Percentiles rank a stretch among this genome's conserved stretches.
These are phyloP conservation scores for Globisporangium cylindrosporum DNA, from an alignment of 352 stramenopile species.

Conservation along the genomic window DNA sequence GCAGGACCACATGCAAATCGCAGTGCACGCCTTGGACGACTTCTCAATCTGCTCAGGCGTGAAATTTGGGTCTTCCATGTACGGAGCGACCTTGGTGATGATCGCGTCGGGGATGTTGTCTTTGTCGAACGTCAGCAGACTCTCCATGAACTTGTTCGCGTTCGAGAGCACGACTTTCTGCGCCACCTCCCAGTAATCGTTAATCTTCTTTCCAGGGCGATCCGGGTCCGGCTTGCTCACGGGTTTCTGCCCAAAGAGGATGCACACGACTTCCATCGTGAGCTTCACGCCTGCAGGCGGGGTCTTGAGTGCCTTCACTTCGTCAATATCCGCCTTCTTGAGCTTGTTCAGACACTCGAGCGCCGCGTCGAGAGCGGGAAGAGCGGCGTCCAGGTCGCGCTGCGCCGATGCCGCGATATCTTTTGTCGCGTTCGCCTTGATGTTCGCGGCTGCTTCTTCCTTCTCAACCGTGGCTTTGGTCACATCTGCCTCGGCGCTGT, in stretches of 20 bases:
- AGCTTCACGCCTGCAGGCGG: slow-evolving; percentile 89
- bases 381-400: slow-evolving; percentile 81
- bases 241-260: slow-evolving; percentile 90
- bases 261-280: slow-evolving; percentile 91
- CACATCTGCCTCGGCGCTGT: slow-evolving; percentile 88
- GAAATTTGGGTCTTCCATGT: slow-evolving; percentile 90
- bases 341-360: slow-evolving; percentile 88
- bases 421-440: slow-evolving; percentile 85
- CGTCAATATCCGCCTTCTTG: slow-evolving; percentile 91
- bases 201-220: slow-evolving; percentile 88
- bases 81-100: slow-evolving; percentile 74
- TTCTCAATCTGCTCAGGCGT: slow-evolving; percentile 91
- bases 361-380: slow-evolving; percentile 84
- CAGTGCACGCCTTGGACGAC: slow-evolving; percentile 89
- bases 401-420: slow-evolving; percentile 90
- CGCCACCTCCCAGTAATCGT: slow-evolving; percentile 89
- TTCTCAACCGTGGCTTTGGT: slow-evolving; percentile 86
- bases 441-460: slow-evolving; percentile 83
- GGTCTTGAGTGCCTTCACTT: slow-evolving; percentile 91
- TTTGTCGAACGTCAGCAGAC: slow-evolving; percentile 89
- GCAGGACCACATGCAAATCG: slow-evolving; percentile 88
- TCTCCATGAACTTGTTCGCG: slow-evolving; percentile 91
- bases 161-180: slow-evolving; percentile 91
- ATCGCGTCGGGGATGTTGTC: slow-evolving; percentile 92
- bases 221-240: slow-evolving; percentile 86